Conservation (phyloP, 345 rosid species). For the Dovyalis caffra region DNA sequence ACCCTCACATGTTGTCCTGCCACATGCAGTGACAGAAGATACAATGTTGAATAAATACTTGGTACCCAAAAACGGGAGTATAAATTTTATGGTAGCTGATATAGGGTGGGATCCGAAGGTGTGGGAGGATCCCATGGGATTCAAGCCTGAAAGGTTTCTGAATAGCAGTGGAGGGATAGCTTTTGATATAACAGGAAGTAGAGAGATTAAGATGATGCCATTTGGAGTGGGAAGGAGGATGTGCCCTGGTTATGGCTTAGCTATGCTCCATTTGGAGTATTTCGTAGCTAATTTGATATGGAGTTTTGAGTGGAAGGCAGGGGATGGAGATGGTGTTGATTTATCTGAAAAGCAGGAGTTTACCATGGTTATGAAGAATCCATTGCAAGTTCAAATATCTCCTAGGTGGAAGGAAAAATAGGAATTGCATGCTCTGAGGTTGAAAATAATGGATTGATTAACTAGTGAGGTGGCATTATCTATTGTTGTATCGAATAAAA, state of each 20-base stretch:
- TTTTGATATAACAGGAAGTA: slow-evolving; percentile 9
- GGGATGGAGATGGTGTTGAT: slow-evolving; percentile 7
- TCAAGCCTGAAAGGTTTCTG: slow-evolving; percentile 22
- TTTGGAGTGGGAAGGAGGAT: slow-evolving; percentile 22
- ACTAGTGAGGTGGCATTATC: too few relatives aligned
- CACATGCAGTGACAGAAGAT: slow-evolving; percentile 18
- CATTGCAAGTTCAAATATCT: background rate
- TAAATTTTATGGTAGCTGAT: slow-evolving; percentile 14
- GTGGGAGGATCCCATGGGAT: slow-evolving; percentile 24
- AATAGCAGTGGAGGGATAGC: background rate
- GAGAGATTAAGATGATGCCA: slow-evolving; percentile 24
- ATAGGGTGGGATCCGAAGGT: slow-evolving; percentile 15
- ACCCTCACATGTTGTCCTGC: background rate
- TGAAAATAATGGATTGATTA: too few relatives aligned
- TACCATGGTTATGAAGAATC: slow-evolving; percentile 3
- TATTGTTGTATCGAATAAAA: too few relatives aligned
- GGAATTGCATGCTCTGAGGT: too few relatives aligned
- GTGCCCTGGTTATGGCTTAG: slow-evolving; percentile 16
- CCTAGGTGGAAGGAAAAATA: background rate
- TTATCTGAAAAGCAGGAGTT: slow-evolving; percentile 5
- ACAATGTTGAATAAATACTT: background rate
- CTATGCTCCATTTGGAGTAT: slow-evolving; percentile 20
- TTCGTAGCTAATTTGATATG: slow-evolving; percentile 21
- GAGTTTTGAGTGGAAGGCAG: slow-evolving; percentile 17
- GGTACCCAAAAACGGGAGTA: background rate